Conservation (phyloP, 345 rosid genomes). For the Microcos paniculata region DNA sequence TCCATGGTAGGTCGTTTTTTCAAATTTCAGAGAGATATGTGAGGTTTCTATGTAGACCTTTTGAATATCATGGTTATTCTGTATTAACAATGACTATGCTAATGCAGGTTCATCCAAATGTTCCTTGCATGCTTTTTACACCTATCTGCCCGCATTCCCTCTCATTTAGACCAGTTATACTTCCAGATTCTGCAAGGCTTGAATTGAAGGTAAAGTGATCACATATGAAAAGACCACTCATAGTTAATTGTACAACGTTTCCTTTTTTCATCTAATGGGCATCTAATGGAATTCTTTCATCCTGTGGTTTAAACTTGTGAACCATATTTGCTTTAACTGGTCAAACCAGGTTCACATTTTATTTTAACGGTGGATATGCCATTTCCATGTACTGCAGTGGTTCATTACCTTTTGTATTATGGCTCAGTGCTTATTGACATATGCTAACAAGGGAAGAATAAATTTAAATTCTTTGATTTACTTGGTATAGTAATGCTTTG, state of each 20-base stretch:
- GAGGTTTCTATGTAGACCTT: not conserved
- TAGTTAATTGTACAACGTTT: not conserved
- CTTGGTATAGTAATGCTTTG: not conserved
- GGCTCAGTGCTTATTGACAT: too few species aligned
- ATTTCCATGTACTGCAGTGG: not conserved
- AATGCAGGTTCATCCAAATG: constrained; percentile 97
- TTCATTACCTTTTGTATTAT: not conserved
- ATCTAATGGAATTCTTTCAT: not conserved
- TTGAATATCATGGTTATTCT: constrained; percentile 4
- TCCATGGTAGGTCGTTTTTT: constrained; percentile 69
- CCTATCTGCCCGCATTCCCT: constrained; percentile 99
- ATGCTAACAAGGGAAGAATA: too few species aligned
- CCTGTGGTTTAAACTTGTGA: not conserved
- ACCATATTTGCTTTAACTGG: not conserved
- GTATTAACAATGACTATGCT: not conserved
- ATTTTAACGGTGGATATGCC: not conserved
- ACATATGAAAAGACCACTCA: not conserved
- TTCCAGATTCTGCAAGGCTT: constrained; percentile 95
- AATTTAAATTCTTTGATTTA: not conserved
- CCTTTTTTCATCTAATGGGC: not conserved
- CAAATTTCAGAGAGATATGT: not conserved
- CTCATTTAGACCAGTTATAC: constrained; percentile 96
- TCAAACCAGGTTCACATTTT: not conserved
- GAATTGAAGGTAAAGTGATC: constrained; percentile 67
- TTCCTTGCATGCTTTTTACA: constrained; percentile 97